These are phyloP conservation scores for Marasmius fiardii DNA, from an alignment of 1,284 basidiomycete genomes.

Conservation along the genomic window DNA sequence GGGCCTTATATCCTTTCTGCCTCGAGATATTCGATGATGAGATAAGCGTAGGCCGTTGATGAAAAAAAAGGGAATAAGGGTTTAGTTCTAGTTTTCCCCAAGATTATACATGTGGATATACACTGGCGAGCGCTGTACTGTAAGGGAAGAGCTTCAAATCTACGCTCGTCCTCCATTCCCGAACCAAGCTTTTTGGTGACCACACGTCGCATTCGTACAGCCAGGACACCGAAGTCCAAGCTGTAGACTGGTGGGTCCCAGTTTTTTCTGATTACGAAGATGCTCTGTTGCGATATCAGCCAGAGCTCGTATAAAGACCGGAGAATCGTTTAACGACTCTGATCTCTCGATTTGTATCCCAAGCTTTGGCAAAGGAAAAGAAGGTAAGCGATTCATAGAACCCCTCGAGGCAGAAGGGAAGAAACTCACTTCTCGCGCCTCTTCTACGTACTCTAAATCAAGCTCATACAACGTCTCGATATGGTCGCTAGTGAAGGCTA, in stretches of 20 bases:
- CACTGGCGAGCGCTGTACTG: not conserved
- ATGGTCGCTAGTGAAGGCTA: slow-evolving; percentile 98
- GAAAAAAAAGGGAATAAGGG: not conserved
- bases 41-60: not conserved
- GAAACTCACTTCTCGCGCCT: slow-evolving; percentile 78
- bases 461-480: slow-evolving; percentile 99
- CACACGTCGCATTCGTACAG: slow-evolving; percentile 88
- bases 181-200: slow-evolving; percentile 88
- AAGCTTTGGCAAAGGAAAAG: slow-evolving; percentile 47
- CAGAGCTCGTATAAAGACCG: slow-evolving; percentile 94
- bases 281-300: slow-evolving; percentile 92
- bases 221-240: slow-evolving; percentile 90
- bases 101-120: not conserved
- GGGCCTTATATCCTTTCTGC: slow-evolving; percentile 2
- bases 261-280: slow-evolving; percentile 47
- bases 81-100: not conserved
- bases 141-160: not conserved
- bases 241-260: slow-evolving; percentile 73
- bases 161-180: slow-evolving; percentile 41
- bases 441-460: slow-evolving; percentile 91
- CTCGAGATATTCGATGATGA: slow-evolving; percentile 2
- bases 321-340: slow-evolving; percentile 96
- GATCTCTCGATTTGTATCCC: slow-evolving; percentile 92
- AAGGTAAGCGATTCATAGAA: slow-evolving; percentile 16
- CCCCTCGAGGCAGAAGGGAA: slow-evolving; percentile 1